phyloP scores from a whole-genome alignment of 805 yeast species.

The Lipomyces sp. region DNA sequence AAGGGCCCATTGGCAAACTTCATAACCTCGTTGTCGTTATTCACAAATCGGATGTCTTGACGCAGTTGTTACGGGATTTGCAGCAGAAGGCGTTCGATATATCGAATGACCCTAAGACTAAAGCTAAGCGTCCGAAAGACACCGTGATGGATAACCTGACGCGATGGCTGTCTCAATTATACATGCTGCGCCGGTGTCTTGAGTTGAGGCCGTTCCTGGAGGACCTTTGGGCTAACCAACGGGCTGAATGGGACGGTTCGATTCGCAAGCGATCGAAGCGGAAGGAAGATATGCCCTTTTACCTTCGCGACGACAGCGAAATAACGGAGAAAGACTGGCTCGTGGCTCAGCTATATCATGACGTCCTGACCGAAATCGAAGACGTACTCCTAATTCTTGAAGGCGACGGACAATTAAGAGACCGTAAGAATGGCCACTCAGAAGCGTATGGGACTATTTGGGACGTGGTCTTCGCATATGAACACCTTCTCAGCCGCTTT shows the following conservation, averaged over 20 bases:
- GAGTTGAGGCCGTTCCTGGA: constrained; percentile 5
- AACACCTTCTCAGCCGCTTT: too few relatives aligned
- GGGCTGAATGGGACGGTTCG: constrained; percentile 5
- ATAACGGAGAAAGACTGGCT: background rate
- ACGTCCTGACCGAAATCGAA: constrained; percentile 10
- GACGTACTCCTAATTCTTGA: constrained; percentile 1
- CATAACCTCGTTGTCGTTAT: constrained; percentile 7
- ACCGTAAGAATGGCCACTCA: too few relatives aligned
- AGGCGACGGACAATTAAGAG: background rate
- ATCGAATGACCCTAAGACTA: constrained; percentile 3
- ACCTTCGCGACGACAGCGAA: background rate
- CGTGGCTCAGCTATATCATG: constrained; percentile 6
- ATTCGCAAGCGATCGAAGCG: constrained; percentile 6
- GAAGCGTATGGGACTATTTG: too few relatives aligned
- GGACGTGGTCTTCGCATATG: too few relatives aligned
- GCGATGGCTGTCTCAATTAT: background rate
- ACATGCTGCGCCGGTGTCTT: constrained; percentile 6
- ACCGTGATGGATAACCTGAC: constrained; percentile 4
- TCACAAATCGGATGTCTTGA: constrained; percentile 4
- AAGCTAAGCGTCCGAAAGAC: too few relatives aligned
- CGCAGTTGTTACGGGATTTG: constrained; percentile 5
- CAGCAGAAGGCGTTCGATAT: constrained; percentile 5
- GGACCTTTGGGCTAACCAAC: constrained; percentile 7
- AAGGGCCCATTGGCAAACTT: constrained; percentile 3
- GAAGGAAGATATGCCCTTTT: constrained; percentile 7